phyloP scores from a whole-genome alignment of 331 rosid species.

The Malus hybrid region DNA sequence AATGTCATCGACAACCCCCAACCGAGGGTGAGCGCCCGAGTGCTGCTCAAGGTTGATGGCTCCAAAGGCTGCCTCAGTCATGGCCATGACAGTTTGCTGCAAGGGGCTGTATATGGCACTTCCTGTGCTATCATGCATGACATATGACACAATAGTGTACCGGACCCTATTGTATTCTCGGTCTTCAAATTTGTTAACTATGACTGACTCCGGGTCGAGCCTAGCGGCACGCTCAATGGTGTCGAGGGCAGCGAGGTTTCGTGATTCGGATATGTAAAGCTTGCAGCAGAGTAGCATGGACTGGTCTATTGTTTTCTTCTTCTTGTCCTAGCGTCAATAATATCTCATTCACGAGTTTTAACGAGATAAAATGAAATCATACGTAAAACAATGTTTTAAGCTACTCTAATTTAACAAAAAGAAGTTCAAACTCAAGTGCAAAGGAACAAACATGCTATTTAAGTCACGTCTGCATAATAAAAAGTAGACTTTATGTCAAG shows the following conservation, averaged over 20 bases:
- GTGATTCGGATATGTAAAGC: constrained; percentile 54
- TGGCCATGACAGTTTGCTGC: constrained; percentile 54
- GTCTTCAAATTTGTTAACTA: constrained; percentile 55
- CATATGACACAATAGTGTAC: constrained; percentile 37
- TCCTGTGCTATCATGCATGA: constrained; percentile 52
- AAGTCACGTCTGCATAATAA: background rate
- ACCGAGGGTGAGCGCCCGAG: constrained; percentile 67
- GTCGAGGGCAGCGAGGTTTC: constrained; percentile 42
- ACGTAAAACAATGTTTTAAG: too few species aligned
- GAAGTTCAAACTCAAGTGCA: too few species aligned
- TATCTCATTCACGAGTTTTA: background rate
- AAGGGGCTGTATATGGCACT: constrained; percentile 64
- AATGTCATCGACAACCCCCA: constrained; percentile 81
- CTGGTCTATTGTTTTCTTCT: constrained; percentile 45
- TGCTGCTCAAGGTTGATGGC: constrained; percentile 57
- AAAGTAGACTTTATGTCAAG: background rate
- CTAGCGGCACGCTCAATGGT: constrained; percentile 59
- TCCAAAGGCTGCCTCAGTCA: constrained; percentile 70
- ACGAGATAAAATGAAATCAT: too few species aligned
- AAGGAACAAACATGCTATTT: too few species aligned
- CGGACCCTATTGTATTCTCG: constrained; percentile 40
- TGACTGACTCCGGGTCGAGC: constrained; percentile 39
- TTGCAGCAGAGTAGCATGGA: constrained; percentile 68
- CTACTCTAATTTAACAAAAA: background rate
- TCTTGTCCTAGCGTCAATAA: constrained; percentile 39